Conservation (phyloP, 1,284 basidiomycete genomes). For the Ceratobasidium sp. region DNA sequence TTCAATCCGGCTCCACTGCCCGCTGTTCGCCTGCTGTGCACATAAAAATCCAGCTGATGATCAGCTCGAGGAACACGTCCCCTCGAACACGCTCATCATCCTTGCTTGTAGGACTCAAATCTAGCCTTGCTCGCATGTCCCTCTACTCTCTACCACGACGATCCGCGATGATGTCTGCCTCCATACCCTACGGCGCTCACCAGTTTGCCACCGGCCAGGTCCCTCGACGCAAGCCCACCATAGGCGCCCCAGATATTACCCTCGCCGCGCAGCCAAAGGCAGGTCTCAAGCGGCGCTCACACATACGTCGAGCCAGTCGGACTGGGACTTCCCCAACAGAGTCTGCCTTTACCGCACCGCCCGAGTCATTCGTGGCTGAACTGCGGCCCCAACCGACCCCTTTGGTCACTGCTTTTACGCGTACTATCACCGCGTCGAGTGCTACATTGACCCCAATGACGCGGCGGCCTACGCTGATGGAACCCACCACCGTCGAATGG, state of each 20-base stretch:
- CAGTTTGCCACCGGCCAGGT: conserved; percentile 17
- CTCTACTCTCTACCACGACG: conserved; percentile 34
- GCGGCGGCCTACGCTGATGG: conserved; percentile 24
- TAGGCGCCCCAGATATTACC: conserved; percentile 36
- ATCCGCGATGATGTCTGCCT: conserved; percentile 16
- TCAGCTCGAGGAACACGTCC: background rate
- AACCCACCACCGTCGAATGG: conserved; percentile 17
- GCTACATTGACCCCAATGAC: background rate
- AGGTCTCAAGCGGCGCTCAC: conserved; percentile 37
- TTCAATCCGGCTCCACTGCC: conserved; percentile 14
- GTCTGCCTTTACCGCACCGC: background rate
- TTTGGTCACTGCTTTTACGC: conserved; percentile 27
- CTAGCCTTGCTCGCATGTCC: conserved; percentile 29
- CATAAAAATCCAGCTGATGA: conserved; percentile 26
- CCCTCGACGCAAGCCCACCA: conserved; percentile 19
- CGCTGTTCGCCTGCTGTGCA: conserved; percentile 40
- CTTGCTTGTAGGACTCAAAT: background rate
- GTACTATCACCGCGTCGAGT: conserved; percentile 24
- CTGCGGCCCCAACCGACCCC: background rate
- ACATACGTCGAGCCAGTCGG: conserved; percentile 39
- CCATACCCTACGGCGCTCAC: conserved; percentile 22
- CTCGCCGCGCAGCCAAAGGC: conserved; percentile 10
- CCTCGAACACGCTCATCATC: background rate
- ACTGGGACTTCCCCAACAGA: conserved; percentile 28
- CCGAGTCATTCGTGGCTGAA: background rate